phyloP scores from a whole-genome alignment of 768 basidiomycete genomes.

The Pholiota microspora region DNA sequence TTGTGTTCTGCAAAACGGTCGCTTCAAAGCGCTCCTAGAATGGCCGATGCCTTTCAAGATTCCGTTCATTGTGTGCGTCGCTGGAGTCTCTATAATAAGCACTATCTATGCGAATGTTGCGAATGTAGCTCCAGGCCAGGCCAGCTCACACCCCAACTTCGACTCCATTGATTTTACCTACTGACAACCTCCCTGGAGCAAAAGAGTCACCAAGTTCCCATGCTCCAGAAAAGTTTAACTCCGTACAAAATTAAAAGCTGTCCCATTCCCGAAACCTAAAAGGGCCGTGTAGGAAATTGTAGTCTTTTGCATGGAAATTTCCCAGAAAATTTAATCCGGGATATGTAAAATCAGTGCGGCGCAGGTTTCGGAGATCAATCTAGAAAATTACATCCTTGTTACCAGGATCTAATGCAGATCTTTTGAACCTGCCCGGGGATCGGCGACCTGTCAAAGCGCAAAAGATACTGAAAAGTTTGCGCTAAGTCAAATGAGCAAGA shows the following conservation, averaged over 20 bases:
- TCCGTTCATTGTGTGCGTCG: not conserved
- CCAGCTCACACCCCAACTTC: not conserved
- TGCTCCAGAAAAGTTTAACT: no score
- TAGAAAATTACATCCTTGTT: not conserved
- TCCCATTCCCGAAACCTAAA: not conserved
- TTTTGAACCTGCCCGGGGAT: not conserved
- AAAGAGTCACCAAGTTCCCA: not conserved
- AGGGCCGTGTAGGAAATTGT: not conserved
- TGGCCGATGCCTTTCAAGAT: not conserved
- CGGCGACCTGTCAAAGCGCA: constrained; percentile 1
- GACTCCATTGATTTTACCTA: not conserved
- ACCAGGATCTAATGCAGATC: constrained; percentile 1
- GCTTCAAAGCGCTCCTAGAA: no score
- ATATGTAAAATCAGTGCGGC: not conserved
- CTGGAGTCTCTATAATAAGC: not conserved
- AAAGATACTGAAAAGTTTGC: not conserved
- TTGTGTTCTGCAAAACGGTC: no score
- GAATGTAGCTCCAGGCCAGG: not conserved
- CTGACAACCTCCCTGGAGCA: not conserved
- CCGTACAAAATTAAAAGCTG: not conserved
- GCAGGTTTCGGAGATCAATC: not conserved
- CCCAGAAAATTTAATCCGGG: not conserved
- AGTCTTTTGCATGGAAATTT: not conserved
- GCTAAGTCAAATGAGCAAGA: no score
- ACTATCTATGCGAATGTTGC: not conserved